Evolutionary conservation across 306 rosid species (phyloP).

Genomic region (Pachyrhizus erosus): DNA sequence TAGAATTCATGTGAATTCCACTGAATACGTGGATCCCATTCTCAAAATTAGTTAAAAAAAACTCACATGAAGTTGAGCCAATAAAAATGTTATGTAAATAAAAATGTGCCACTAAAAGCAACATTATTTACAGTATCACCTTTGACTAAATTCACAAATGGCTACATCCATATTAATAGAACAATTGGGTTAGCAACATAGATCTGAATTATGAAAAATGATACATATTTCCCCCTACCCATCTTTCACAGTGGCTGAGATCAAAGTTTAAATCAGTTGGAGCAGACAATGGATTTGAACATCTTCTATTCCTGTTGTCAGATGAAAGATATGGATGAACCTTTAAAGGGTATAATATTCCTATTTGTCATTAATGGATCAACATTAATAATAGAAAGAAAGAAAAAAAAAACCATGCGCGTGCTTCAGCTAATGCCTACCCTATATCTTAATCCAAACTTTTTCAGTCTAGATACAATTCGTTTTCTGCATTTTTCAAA

Average conservation of each 20-base stretch:
- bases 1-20: too few relatives aligned
- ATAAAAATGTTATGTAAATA: too few relatives aligned
- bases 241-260: not conserved
- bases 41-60: too few relatives aligned
- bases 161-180: too few relatives aligned
- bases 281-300: not conserved
- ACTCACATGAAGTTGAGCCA: too few relatives aligned
- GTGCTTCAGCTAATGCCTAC: not conserved
- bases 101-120: too few relatives aligned
- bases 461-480: not conserved
- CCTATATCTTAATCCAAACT: not conserved
- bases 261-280: not conserved
- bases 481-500: not conserved
- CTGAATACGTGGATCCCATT: too few relatives aligned
- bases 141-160: too few relatives aligned
- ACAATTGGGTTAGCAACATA: too few relatives aligned
- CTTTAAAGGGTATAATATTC: not conserved
- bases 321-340: not conserved
- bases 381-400: not conserved
- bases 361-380: slow-evolving; percentile 11
- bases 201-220: not conserved
- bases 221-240: not conserved
- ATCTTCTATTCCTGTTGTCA: not conserved
- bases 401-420: slow-evolving; percentile 16
- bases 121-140: too few relatives aligned